Evolutionary conservation across 2,329 filamentous ascomycete genomes (phyloP), one percentile per base, ranked within the genome.

Genomic region (Ustulina deusta): DNA sequence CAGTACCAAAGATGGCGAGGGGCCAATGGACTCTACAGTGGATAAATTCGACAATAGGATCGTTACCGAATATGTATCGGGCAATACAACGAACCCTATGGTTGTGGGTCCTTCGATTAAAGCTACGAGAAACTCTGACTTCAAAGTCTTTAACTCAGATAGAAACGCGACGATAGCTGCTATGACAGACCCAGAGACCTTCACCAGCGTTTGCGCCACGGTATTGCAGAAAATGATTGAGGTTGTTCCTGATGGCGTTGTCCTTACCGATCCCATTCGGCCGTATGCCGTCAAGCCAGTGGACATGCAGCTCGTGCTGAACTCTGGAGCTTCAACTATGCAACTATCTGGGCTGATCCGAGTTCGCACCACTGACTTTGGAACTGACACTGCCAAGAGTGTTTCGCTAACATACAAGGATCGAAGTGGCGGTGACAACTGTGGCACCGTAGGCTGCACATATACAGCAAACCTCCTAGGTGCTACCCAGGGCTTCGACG

Each of bases 211-310:
- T 20, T 90, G 88, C 76, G 78, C 81, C 70, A 79, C 75, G 3
- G 81, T 89, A 20, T 77, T 90, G 44, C 85, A 87, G 74, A 85
- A 84, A 74, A 86, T 90, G 87, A 87, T 90, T 66, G 86, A 90
- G n/a, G 81, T 84, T 3, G 87, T 90, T 0, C 87, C 87, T 1
- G 74, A 77, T 2, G 80, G 79, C 2, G 84, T 88, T 3, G 79
- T 78, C 0, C 81, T 90, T 3, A 83, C 84, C 0, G 83, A 84
- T 56, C 81, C 84, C 2, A 83, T 90, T 63, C 76, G 78, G 10
- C 86, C 87, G 0, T 90, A 90, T 75, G 82, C 82, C 17, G 82
- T 89, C 72, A 90, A 90, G 79, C 88, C 88, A 3, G 84, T 86
- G 59, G 80, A 82, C 57, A 77, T 89, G 71, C 86, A 89, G 73